These are phyloP conservation scores for Lipomyces kockii DNA, from an alignment of 805 yeast genomes.

Conservation along the genomic window DNA sequence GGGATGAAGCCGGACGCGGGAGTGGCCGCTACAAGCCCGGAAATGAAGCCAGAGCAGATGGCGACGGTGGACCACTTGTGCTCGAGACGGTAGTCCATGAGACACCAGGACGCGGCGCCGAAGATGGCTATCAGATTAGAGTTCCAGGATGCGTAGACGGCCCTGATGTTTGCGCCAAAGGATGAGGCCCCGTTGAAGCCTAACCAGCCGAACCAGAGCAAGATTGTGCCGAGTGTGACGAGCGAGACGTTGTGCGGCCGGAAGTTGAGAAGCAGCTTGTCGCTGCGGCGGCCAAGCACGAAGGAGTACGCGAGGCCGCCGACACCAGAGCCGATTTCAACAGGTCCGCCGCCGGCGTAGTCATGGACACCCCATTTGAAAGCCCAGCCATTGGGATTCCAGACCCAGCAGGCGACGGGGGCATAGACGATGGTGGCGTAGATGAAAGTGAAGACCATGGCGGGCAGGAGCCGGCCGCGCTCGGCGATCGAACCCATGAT, in stretches of 20 bases:
- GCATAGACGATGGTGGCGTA: constrained; percentile 94
- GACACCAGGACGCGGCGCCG: constrained; percentile 91
- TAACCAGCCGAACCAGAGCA: constrained; percentile 95
- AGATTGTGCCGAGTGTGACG: constrained; percentile 82
- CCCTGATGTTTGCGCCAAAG: constrained; percentile 76
- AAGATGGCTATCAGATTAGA: constrained; percentile 87
- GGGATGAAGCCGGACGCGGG: constrained; percentile 93
- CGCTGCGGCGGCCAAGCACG: constrained; percentile 69
- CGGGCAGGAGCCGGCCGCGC: constrained; percentile 86
- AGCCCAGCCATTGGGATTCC: constrained; percentile 96
- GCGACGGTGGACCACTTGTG: constrained; percentile 94
- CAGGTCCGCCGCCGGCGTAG: constrained; percentile 98
- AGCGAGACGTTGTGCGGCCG: constrained; percentile 94
- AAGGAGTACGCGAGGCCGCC: constrained; percentile 87
- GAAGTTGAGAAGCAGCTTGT: constrained; percentile 58
- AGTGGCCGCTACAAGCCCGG: constrained; percentile 96
- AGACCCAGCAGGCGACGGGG: constrained; percentile 94
- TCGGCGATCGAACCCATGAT: constrained; percentile 92
- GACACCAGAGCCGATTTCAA: constrained; percentile 88
- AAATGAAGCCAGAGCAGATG: constrained; percentile 90
- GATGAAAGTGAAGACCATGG: constrained; percentile 75
- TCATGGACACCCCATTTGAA: constrained; percentile 88
- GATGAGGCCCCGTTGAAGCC: constrained; percentile 94
- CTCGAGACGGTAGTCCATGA: constrained; percentile 85
- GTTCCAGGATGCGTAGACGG: constrained; percentile 89